A percentile compares a stretch with the other conserved stretches of the same genome.
Evolutionary conservation across 352 stramenopile species (phyloP).

Genomic region (Achlya hypogyna): DNA sequence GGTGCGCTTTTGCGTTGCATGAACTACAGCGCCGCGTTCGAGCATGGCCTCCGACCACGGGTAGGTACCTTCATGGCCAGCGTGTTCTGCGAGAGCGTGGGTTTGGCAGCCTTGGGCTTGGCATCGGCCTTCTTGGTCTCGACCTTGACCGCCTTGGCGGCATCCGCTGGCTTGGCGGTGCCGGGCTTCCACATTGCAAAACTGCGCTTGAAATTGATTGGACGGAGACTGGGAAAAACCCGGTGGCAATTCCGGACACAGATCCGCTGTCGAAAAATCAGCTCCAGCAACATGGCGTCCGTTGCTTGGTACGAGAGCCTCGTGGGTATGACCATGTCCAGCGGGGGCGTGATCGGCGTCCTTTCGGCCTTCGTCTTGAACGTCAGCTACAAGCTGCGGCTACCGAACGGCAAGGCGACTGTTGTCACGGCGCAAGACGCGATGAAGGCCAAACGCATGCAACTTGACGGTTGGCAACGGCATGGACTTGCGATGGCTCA

Average conservation of each 20-base stretch:
- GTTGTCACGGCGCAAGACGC: not conserved
- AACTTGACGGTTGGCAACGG: not conserved
- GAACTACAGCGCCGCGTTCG: constrained; percentile 33
- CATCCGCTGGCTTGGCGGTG: constrained; percentile 10
- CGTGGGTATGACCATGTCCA: not conserved
- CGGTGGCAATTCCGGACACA: constrained; percentile 21
- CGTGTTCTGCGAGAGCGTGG: constrained; percentile 66
- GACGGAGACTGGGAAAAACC: not conserved
- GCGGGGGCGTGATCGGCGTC: not conserved
- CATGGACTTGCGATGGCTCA: not conserved
- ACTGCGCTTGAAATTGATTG: not conserved
- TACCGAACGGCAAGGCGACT: not conserved
- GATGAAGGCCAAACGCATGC: not conserved
- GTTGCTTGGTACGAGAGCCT: constrained; percentile 22
- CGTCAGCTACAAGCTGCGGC: constrained; percentile 11
- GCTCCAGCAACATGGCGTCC: constrained; percentile 22
- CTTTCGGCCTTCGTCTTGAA: constrained; percentile 1
- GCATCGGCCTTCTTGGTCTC: constrained; percentile 23
- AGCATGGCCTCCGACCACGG: not conserved
- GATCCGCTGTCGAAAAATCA: constrained; percentile 6
- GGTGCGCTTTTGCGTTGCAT: constrained; percentile 78
- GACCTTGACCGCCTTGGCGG: constrained; percentile 12
- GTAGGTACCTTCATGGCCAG: constrained; percentile 73
- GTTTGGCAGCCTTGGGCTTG: constrained; percentile 30
- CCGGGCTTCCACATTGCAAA: constrained; percentile 26